Evolutionary conservation across 148 eudicot genomes (phyloP).

Genomic region (Arbutus unedo): DNA sequence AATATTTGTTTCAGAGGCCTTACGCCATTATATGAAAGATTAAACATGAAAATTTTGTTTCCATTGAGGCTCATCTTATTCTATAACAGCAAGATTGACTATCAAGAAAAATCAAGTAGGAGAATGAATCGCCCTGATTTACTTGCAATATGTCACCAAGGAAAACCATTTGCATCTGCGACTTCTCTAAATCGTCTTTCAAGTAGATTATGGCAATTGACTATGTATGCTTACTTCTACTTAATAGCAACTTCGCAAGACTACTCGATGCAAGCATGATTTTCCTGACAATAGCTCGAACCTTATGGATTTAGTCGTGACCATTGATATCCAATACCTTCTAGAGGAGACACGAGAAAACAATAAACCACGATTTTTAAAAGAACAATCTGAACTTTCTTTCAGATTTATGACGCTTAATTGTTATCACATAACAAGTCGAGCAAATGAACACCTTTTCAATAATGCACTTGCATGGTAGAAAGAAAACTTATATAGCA

Average conservation of each 20-base stretch:
- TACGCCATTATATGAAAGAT: not conserved
- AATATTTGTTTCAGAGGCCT: not conserved
- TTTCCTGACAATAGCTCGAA: not conserved
- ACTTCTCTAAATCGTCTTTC: too few relatives aligned
- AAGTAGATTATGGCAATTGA: not conserved
- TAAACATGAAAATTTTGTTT: not conserved
- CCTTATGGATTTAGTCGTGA: too few relatives aligned
- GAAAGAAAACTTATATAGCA: not conserved
- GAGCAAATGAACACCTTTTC: not conserved
- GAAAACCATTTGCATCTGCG: too few relatives aligned
- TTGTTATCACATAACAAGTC: too few relatives aligned
- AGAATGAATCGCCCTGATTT: too few relatives aligned
- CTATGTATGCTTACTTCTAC: not conserved
- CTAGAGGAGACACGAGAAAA: not conserved
- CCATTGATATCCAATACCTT: not conserved
- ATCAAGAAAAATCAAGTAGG: too few relatives aligned
- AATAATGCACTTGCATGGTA: not conserved
- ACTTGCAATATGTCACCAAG: too few relatives aligned
- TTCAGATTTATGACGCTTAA: too few relatives aligned
- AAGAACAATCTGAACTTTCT: not conserved
- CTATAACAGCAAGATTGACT: too few relatives aligned
- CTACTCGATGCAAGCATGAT: not conserved
- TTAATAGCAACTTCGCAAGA: not conserved
- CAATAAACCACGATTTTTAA: not conserved
- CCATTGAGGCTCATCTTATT: not conserved